Evolutionary conservation across 2,329 filamentous ascomycete species (phyloP).

Genomic region (Fusarium liriodendri): DNA sequence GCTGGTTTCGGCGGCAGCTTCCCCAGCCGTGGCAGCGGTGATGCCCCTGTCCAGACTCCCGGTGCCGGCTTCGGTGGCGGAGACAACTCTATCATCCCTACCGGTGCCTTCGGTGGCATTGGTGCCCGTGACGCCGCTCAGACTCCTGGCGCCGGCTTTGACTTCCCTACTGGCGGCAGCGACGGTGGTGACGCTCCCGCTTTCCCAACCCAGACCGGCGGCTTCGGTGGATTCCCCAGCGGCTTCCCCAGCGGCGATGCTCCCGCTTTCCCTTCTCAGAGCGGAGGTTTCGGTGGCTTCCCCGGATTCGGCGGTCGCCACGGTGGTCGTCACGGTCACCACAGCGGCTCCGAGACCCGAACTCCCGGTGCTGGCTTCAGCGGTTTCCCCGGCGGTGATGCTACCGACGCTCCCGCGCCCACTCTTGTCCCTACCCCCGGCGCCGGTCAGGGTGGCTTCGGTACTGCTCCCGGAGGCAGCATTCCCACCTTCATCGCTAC

Average conservation of each 20-base stretch:
- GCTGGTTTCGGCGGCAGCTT: not conserved
- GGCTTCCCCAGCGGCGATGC: not conserved
- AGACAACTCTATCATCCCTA: not conserved
- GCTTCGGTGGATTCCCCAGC: not conserved
- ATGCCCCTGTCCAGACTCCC: slow-evolving; percentile 3
- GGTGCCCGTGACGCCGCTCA: not conserved
- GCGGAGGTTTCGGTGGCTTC: slow-evolving; percentile 1
- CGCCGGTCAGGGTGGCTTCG: slow-evolving; percentile 3
- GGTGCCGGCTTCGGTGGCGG: not conserved
- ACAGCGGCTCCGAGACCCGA: not conserved
- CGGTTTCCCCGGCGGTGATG: not conserved
- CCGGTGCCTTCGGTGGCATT: not conserved
- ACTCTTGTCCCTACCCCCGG: slow-evolving; percentile 25
- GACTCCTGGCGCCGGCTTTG: slow-evolving; percentile 8
- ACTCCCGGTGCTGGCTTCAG: not conserved
- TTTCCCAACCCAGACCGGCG: not conserved
- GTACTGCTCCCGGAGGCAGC: not conserved
- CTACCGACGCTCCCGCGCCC: slow-evolving; percentile 5
- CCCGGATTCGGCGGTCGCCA: slow-evolving; percentile 5
- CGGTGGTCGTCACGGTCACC: not conserved
- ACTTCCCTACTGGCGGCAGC: not conserved
- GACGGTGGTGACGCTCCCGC: not conserved
- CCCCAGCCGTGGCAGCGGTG: not conserved
- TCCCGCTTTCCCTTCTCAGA: slow-evolving; percentile 8
- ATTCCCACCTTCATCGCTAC: slow-evolving; percentile 6